phyloP scores from a whole-genome alignment of 768 basidiomycete species.

The Mycena polygramma region DNA sequence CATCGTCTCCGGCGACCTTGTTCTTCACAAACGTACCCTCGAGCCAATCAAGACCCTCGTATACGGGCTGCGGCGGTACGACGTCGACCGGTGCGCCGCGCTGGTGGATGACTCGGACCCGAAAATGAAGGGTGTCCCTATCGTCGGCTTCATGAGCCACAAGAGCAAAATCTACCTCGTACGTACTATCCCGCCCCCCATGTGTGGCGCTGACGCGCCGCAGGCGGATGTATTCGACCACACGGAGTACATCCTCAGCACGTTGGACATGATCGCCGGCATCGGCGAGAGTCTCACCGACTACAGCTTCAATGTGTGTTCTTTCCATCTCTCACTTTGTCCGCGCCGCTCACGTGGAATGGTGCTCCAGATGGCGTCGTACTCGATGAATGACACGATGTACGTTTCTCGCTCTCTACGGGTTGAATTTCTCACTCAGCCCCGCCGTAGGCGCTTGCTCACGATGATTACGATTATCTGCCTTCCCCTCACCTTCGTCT shows the following conservation, averaged over 20 bases:
- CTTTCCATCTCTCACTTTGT: conserved; percentile 24
- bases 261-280: conserved; percentile 76
- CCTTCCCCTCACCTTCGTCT: conserved; percentile 76
- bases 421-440: conserved; percentile 9
- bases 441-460: conserved; percentile 64
- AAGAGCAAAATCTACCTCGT: conserved; percentile 77
- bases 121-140: conserved; percentile 43
- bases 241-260: conserved; percentile 75
- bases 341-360: neutral
- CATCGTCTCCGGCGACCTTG: conserved; percentile 79
- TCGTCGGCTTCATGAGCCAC: conserved; percentile 67
- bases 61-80: conserved; percentile 73
- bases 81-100: conserved; percentile 69
- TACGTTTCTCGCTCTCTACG: conserved; percentile 43
- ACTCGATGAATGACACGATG: conserved; percentile 79
- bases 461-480: conserved; percentile 79
- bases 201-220: conserved; percentile 11
- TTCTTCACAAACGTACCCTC: conserved; percentile 77
- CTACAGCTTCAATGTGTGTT: conserved; percentile 76
- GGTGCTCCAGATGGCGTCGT: conserved; percentile 65
- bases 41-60: conserved; percentile 78
- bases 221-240: conserved; percentile 82
- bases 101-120: conserved; percentile 52
- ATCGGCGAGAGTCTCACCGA: conserved; percentile 77
- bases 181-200: conserved; percentile 36